Base-by-base conservation (phyloP, 2,329 filamentous ascomycete species). In the Chalaropsis ovoidea region DNA sequence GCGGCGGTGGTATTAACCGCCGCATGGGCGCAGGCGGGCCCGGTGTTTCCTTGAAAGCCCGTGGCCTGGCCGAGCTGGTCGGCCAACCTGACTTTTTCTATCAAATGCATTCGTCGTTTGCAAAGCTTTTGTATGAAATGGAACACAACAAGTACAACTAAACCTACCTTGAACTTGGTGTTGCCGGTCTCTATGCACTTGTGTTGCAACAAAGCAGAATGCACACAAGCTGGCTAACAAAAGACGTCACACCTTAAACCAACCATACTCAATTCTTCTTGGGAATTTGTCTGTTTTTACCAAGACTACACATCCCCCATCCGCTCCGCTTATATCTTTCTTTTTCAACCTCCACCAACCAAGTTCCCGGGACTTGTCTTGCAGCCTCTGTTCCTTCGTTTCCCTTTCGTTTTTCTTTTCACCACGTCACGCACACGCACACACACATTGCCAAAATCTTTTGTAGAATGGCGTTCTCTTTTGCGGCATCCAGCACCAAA, bases 31-130 rank as follows among this genome's bases (percentile, higher is more conserved):
- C 78, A 61, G 81, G 80, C 0, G 82, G 81, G 19, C 79, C 81
- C 56, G 81, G 81, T 41, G 79, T 83, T 39, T 77, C 80, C 24
- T 77, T 81, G 52, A 84, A 81, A 69, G 79, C 83, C 47, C 80
- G 83, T 49, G 84, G 85, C 2, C 75, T 88, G 61, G 83, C 85
- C 0, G 85, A 88, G 74, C 76, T 88, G 49, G 82, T 86, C 35
- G 85, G 85, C 22, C 76, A 83, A 70, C 84, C 85, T 3, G 85
- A 87, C 71, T 85, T 88, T 70, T 88, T 88, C 69, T 82, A 87
- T 65, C 81, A 86, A 75, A 74, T 88, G 68, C 85, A 88, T 72
- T 76, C 79, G 47, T 79, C 80, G 68, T 88, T 88, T 71, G 85
- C 87, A 31, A 79, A 80, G 71, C 76, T 88, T 49, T 75, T 87